phyloP scores from a whole-genome alignment of 257 asterid species.

The Pogostemon cablin region DNA sequence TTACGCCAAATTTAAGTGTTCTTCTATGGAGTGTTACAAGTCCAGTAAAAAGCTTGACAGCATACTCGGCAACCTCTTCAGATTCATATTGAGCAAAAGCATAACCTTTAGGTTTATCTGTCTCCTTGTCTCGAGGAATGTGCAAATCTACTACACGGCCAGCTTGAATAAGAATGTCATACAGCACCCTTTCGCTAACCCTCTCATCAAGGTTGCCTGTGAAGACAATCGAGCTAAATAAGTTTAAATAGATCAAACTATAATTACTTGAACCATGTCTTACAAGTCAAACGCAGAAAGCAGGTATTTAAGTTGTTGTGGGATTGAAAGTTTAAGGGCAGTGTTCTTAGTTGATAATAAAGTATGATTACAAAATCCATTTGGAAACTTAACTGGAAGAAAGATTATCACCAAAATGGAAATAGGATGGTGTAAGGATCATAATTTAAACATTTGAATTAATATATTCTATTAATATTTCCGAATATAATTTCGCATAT shows the following conservation, averaged over 20 bases:
- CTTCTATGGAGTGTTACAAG: slow-evolving; percentile 73
- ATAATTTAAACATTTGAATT: not conserved
- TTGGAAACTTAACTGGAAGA: not conserved
- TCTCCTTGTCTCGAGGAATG: slow-evolving; percentile 89
- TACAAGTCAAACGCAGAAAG: not conserved
- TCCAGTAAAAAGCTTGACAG: slow-evolving; percentile 92
- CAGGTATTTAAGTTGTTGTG: not conserved
- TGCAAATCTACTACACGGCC: slow-evolving; percentile 77
- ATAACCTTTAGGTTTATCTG: slow-evolving; percentile 78
- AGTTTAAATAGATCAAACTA: not conserved
- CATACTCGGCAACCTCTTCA: slow-evolving; percentile 85
- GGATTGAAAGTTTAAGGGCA: not conserved
- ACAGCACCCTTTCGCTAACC: slow-evolving; percentile 82
- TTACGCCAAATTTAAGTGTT: slow-evolving; percentile 81
- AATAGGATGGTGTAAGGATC: not conserved
- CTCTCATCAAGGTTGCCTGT: slow-evolving; percentile 89
- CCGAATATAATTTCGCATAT: not conserved
- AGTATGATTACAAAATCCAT: not conserved
- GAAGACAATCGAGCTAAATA: slow-evolving; percentile 10
- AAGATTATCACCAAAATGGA: not conserved
- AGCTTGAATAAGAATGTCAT: slow-evolving; percentile 95
- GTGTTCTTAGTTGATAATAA: not conserved
- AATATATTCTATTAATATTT: not conserved
- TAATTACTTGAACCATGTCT: not conserved
- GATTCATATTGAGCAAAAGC: slow-evolving; percentile 93